Conservation (phyloP, 805 yeast species). For the Zygoascus biomembranicola region DNA sequence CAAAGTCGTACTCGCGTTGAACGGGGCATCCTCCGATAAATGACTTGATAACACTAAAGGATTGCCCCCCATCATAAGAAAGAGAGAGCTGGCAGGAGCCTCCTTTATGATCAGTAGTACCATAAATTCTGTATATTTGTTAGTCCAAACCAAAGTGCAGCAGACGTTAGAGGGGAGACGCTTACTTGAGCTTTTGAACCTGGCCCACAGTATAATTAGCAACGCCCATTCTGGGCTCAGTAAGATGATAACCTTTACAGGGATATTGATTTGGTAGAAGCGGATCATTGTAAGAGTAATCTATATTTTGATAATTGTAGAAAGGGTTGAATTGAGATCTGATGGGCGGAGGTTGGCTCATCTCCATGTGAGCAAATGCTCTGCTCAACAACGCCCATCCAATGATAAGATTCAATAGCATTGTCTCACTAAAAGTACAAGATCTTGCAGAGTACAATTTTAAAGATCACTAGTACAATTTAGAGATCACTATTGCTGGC, state of each 20-base stretch:
- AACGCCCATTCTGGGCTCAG: slow-evolving; percentile 9
- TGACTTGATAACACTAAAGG: slow-evolving; percentile 19
- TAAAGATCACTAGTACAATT: no score
- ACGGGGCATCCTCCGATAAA: slow-evolving; percentile 21
- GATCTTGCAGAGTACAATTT: no score
- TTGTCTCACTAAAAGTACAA: no score
- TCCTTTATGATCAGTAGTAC: slow-evolving; percentile 17
- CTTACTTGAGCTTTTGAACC: slow-evolving; percentile 11
- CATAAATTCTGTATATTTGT: slow-evolving; percentile 8
- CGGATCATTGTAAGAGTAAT: slow-evolving; percentile 17
- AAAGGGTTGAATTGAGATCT: slow-evolving; percentile 15
- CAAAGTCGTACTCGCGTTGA: slow-evolving; percentile 13
- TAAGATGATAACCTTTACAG: slow-evolving; percentile 19
- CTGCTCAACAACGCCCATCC: no score
- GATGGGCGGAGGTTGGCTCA: slow-evolving; percentile 19
- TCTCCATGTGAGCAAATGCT: slow-evolving; percentile 14
- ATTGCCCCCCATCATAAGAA: slow-evolving; percentile 18
- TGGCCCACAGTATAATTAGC: slow-evolving; percentile 13
- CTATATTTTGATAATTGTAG: slow-evolving; percentile 7
- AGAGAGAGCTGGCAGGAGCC: slow-evolving; percentile 21
- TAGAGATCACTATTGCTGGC: no score
- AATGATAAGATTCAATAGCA: no score
- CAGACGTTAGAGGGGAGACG: not conserved
- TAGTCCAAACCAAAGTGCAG: not conserved
- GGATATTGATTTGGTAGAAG: slow-evolving; percentile 11